Conservation (phyloP, 2,329 filamentous ascomycete species). For the Epichloe gansuensis region DNA sequence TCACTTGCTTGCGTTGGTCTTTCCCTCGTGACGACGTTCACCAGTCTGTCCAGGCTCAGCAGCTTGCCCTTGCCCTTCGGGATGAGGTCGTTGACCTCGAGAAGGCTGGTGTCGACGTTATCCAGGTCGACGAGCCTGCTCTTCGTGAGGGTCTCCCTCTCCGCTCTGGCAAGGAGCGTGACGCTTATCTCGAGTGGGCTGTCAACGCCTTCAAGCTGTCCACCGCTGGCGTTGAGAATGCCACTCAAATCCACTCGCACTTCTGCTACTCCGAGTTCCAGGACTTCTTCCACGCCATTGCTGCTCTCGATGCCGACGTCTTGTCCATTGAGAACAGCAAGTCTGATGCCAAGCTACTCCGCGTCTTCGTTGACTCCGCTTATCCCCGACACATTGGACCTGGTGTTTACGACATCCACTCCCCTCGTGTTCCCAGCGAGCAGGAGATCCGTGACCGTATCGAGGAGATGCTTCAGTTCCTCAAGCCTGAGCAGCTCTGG, state of each 20-base stretch:
- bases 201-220: slow-evolving; percentile 97
- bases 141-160: slow-evolving; percentile 99
- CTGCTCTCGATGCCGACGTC: slow-evolving; percentile 93
- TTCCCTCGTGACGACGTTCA: slow-evolving; percentile 99
- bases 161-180: slow-evolving; percentile 83
- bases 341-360: slow-evolving; percentile 97
- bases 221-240: slow-evolving; percentile 84
- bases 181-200: slow-evolving; percentile 94
- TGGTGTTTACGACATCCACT: slow-evolving; percentile 99
- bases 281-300: slow-evolving; percentile 99
- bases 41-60: slow-evolving; percentile 97
- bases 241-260: slow-evolving; percentile 98
- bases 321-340: slow-evolving; percentile 99
- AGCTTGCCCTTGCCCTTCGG: slow-evolving; percentile 94
- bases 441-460: slow-evolving; percentile 98
- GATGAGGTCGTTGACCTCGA: slow-evolving; percentile 98
- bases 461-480: slow-evolving; percentile 93
- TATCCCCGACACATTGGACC: slow-evolving; percentile 98
- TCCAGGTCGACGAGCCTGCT: slow-evolving; percentile 98
- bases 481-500: slow-evolving; percentile 98
- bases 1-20: slow-evolving; percentile 98
- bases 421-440: slow-evolving; percentile 89
- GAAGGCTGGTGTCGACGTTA: slow-evolving; percentile 90
- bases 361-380: slow-evolving; percentile 93
- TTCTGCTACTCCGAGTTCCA: slow-evolving; percentile 99